Percentiles rank a stretch among this genome's conserved stretches.
phyloP scores from a whole-genome alignment of 371 early-diverging fungal species.

The Dinochytrium kinnereticum region DNA sequence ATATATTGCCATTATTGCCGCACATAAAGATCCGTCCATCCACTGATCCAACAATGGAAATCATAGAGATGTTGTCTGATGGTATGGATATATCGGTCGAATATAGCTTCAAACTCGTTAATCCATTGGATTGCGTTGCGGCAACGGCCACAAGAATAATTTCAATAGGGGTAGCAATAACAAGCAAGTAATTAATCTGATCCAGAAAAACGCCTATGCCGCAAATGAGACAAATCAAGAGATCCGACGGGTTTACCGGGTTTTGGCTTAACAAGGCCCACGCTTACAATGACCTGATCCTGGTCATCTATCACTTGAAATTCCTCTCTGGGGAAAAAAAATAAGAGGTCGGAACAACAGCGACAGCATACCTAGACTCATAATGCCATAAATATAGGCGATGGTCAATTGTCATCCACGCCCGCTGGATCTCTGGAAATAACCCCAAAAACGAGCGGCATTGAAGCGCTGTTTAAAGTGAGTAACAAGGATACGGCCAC shows the following conservation, averaged over 20 bases:
- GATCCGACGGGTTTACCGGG: constrained; percentile 56
- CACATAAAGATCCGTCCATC: constrained; percentile 86
- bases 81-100: constrained; percentile 75
- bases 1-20: constrained; percentile 80
- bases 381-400: constrained; percentile 90
- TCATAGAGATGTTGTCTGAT: constrained; percentile 78
- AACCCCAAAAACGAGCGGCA: constrained; percentile 84
- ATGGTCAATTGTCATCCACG: constrained; percentile 88
- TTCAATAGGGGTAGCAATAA: constrained; percentile 84
- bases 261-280: constrained; percentile 77
- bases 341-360: no score
- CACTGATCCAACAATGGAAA: constrained; percentile 72
- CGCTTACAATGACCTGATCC: constrained; percentile 82
- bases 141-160: constrained; percentile 78
- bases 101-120: constrained; percentile 45
- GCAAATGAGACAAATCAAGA: constrained; percentile 9
- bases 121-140: constrained; percentile 30
- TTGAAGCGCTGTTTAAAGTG: constrained; percentile 57
- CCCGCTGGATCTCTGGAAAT: constrained; percentile 85
- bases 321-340: constrained; percentile 49
- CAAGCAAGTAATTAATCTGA: constrained; percentile 79
- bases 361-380: constrained; percentile 31
- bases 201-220: constrained; percentile 73
- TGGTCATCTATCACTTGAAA: constrained; percentile 78
- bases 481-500: neutral